A percentile compares a stretch with the other conserved stretches of the same genome.
Evolutionary conservation across 1,284 basidiomycete genomes (phyloP).

Genomic region (Papiliotrema nemorosa): DNA sequence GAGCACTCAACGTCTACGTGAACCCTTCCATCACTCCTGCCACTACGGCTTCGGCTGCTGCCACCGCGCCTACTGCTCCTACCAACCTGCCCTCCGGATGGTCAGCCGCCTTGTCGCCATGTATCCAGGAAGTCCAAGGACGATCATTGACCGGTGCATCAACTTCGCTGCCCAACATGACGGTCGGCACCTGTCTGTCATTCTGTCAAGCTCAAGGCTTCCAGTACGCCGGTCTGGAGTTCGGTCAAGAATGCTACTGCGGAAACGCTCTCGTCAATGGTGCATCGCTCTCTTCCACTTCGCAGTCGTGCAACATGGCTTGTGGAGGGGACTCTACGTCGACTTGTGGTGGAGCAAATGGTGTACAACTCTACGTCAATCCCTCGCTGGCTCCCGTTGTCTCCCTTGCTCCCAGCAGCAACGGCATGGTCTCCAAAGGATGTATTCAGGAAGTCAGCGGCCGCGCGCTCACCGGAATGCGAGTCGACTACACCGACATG

Average conservation of each 20-base stretch:
- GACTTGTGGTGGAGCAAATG: conserved; percentile 11
- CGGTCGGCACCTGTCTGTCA: conserved; percentile 19
- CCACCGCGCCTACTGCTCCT: not conserved
- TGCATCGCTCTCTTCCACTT: not conserved
- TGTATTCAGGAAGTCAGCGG: conserved; percentile 10
- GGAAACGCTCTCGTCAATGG: not conserved
- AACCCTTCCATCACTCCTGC: conserved; percentile 32
- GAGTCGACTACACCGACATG: conserved; percentile 7
- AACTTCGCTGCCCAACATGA: conserved; percentile 18
- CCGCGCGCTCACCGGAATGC: conserved; percentile 4
- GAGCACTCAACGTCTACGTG: not conserved
- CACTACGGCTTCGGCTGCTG: conserved; percentile 1
- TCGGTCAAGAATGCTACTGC: conserved; percentile 9
- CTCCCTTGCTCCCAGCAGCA: not conserved
- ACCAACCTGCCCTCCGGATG: conserved; percentile 7
- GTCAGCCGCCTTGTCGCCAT: conserved; percentile 17
- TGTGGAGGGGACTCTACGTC: conserved; percentile 10
- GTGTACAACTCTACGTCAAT: conserved; percentile 3
- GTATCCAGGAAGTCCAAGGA: conserved; percentile 28
- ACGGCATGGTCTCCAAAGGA: conserved; percentile 2
- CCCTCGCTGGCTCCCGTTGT: conserved; percentile 30
- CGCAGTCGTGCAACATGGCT: conserved; percentile 12
- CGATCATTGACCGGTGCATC: conserved; percentile 27
- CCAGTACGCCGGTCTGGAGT: conserved; percentile 12
- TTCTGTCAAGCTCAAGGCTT: conserved; percentile 5